These are phyloP conservation scores for Laetiporus sulphureus DNA, from an alignment of 1,284 basidiomycete species.

Conservation along the genomic window DNA sequence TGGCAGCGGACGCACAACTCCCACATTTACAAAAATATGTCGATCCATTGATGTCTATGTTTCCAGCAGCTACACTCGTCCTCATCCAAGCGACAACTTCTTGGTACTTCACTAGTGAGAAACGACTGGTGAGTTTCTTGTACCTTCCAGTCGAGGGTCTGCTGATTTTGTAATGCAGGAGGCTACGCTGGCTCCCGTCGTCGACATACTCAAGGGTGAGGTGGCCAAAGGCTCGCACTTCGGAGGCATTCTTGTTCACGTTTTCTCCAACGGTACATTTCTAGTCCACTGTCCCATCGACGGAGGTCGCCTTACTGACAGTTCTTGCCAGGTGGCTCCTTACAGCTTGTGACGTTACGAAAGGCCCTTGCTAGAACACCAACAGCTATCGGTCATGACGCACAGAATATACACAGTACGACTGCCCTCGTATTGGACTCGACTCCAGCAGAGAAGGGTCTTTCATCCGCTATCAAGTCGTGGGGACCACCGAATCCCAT, in stretches of 20 bases:
- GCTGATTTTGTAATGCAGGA: constrained; percentile 2
- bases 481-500: constrained; percentile 6
- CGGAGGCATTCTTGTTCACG: constrained; percentile 9
- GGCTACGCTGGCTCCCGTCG: constrained; percentile 5
- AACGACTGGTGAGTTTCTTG: not conserved
- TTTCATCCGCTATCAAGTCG: constrained; percentile 7
- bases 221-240: not conserved
- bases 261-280: constrained; percentile 8
- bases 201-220: constrained; percentile 6
- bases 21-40: constrained; percentile 2
- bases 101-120: constrained; percentile 1
- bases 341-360: constrained; percentile 12
- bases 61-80: constrained; percentile 1
- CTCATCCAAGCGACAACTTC: not conserved
- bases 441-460: constrained; percentile 7
- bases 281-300: not conserved
- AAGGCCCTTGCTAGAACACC: constrained; percentile 6
- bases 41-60: not conserved
- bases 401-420: not conserved
- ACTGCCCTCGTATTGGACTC: constrained; percentile 13
- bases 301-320: too few relatives aligned
- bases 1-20: not conserved
- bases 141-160: too few relatives aligned
- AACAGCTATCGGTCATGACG: not conserved
- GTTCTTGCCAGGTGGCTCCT: constrained; percentile 7